phyloP scores from a whole-genome alignment of 768 basidiomycete species.

The Tephrocybe rancida region DNA sequence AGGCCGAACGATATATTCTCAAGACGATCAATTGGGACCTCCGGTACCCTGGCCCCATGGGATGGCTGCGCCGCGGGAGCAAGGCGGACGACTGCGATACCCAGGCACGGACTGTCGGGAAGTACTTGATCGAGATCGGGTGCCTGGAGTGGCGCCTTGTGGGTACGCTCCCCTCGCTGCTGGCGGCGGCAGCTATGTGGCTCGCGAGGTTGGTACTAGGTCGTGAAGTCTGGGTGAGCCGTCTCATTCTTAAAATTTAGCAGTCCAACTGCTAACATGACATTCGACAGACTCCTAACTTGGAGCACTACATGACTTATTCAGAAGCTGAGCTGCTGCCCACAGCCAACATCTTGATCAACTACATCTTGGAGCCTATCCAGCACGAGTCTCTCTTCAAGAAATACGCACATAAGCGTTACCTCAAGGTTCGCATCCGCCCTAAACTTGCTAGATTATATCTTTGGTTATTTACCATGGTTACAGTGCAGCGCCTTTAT shows the following conservation, averaged over 20 bases:
- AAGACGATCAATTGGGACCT: conserved; percentile 87
- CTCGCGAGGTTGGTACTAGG: conserved; percentile 79
- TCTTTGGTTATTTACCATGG: neutral
- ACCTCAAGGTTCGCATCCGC: conserved; percentile 64
- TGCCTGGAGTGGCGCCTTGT: conserved; percentile 83
- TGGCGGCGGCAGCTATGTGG: conserved; percentile 88
- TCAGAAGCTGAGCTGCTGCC: conserved; percentile 79
- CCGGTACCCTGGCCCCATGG: conserved; percentile 85
- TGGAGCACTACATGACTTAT: conserved; percentile 89
- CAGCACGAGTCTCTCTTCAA: conserved; percentile 80
- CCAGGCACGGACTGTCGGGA: conserved; percentile 83
- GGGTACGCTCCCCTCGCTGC: conserved; percentile 68
- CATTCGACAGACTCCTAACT: conserved; percentile 66
- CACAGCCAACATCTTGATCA: conserved; percentile 84
- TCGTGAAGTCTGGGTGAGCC: conserved; percentile 81
- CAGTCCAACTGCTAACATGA: conserved; percentile 7
- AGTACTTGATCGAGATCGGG: conserved; percentile 89
- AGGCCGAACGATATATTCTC: conserved; percentile 88
- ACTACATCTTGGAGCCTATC: conserved; percentile 77
- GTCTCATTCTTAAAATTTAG: neutral
- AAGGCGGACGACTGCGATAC: conserved; percentile 94
- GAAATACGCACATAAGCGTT: conserved; percentile 87
- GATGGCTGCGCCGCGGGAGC: conserved; percentile 85
- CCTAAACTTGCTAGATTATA: neutral
- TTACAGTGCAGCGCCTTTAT: conserved; percentile 75